These are phyloP conservation scores for Wallacemonas sp. DNA, from an alignment of 208 protist species.

Conservation along the genomic window DNA sequence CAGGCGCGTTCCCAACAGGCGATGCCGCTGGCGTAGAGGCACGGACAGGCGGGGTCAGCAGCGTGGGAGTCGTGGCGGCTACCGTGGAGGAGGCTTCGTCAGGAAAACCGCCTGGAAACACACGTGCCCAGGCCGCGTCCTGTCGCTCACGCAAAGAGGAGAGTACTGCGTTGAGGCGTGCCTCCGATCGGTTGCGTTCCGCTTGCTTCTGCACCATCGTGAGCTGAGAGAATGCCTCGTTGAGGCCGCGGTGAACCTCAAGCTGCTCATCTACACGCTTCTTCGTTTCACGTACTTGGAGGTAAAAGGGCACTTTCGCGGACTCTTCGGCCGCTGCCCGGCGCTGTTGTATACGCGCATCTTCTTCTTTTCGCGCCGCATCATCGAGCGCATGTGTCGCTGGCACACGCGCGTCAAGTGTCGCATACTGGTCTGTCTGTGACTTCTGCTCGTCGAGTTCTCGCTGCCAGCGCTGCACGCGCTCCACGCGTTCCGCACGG, in stretches of 20 bases:
- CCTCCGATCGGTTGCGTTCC: conserved; percentile 34
- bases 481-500: not conserved
- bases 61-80: not conserved
- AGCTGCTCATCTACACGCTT: conserved; percentile 65
- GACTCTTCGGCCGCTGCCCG: not conserved
- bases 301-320: conserved; percentile 34
- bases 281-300: conserved; percentile 43
- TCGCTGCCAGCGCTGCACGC: conserved; percentile 5
- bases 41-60: not conserved
- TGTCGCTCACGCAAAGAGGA: conserved; percentile 24
- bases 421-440: too few relatives aligned
- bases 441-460: not conserved
- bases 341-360: not conserved
- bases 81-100: not conserved
- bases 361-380: not conserved
- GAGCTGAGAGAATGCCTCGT: conserved; percentile 28
- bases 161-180: conserved; percentile 31
- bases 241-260: conserved; percentile 55
- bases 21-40: not conserved
- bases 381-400: not conserved
- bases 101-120: conserved; percentile 20
- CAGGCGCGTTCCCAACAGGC: too few relatives aligned
- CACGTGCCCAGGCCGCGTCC: conserved; percentile 18
- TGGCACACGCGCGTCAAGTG: too few relatives aligned
- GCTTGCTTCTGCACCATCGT: conserved; percentile 28